phyloP scores from a whole-genome alignment of 73 alveolate genomes.

The Paramecium sonneborni region DNA sequence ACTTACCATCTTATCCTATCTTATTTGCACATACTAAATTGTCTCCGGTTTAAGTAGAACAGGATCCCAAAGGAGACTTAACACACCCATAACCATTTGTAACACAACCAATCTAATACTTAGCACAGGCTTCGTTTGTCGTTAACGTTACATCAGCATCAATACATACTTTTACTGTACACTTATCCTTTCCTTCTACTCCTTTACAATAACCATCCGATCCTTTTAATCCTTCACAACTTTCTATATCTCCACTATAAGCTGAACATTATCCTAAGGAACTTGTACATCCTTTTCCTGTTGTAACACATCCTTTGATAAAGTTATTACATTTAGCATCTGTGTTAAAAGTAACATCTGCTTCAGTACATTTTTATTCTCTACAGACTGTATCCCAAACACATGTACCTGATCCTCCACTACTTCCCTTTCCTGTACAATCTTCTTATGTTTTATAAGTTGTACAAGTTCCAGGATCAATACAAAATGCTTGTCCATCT shows the following conservation, averaged over 20 bases:
- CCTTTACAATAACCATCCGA: neutral
- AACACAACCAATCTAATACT: neutral
- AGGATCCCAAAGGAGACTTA: too few species aligned
- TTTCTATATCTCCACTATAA: neutral
- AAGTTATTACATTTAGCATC: neutral
- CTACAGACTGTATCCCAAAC: neutral
- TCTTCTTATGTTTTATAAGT: neutral
- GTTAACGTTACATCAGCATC: neutral
- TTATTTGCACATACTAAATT: neutral
- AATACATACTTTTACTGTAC: neutral
- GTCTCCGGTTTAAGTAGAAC: too few species aligned
- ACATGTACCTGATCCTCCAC: neutral
- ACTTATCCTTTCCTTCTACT: neutral
- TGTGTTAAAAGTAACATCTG: neutral
- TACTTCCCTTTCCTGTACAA: neutral
- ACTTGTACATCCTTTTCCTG: neutral
- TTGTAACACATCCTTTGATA: neutral
- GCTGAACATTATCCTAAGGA: neutral
- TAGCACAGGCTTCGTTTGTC: neutral
- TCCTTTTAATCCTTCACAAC: neutral
- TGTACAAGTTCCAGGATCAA: neutral
- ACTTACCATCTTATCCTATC: neutral
- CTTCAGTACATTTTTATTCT: neutral
- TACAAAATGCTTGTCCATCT: neutral
- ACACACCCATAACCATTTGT: constrained; percentile 30